phyloP scores from a whole-genome alignment of 345 rosid species.

The Melastoma malabathricum region DNA sequence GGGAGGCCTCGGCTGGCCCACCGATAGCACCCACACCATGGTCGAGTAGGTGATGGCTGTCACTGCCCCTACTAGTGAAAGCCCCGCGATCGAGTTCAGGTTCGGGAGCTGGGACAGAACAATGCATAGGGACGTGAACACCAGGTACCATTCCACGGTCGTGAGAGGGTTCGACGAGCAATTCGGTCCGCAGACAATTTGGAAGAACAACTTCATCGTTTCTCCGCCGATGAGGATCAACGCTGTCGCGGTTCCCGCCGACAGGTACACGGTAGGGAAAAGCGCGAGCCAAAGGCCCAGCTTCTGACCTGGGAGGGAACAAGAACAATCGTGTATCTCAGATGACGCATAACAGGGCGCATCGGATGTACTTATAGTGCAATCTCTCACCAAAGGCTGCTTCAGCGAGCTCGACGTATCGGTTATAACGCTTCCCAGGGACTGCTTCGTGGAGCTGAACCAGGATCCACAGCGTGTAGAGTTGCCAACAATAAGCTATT shows the following conservation, averaged over 20 bases:
- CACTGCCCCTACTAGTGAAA: constrained; percentile 84
- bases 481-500: constrained; percentile 90
- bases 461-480: constrained; percentile 84
- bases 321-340: too few species aligned
- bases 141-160: constrained; percentile 91
- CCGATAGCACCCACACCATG: constrained; percentile 96
- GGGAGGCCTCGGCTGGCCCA: constrained; percentile 80
- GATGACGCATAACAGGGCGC: too few species aligned
- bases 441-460: constrained; percentile 96
- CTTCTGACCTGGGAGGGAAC: constrained; percentile 46
- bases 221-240: constrained; percentile 88
- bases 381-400: constrained; percentile 78
- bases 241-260: constrained; percentile 95
- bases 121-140: constrained; percentile 83
- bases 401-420: constrained; percentile 94
- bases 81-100: constrained; percentile 93
- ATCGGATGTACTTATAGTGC: not conserved
- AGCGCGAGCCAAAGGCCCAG: constrained; percentile 89
- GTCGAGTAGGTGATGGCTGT: constrained; percentile 87
- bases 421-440: constrained; percentile 87
- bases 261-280: constrained; percentile 86
- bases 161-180: constrained; percentile 85
- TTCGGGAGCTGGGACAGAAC: constrained; percentile 96
- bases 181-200: constrained; percentile 80
- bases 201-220: constrained; percentile 88